Evolutionary conservation across 1,284 basidiomycete species (phyloP).

Genomic region (Rhodotorula sp.): DNA sequence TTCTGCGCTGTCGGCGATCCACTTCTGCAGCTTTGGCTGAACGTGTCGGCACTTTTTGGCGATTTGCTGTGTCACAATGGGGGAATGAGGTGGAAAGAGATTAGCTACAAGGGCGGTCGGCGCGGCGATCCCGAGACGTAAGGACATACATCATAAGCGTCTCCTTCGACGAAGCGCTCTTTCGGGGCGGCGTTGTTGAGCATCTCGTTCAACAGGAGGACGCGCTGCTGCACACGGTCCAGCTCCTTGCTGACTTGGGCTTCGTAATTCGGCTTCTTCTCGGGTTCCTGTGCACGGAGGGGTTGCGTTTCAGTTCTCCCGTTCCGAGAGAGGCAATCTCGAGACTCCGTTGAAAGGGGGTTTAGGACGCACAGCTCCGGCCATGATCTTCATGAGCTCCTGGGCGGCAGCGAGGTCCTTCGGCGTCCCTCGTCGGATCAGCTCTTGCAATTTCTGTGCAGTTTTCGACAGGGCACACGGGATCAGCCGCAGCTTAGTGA

Average conservation of each 20-base stretch:
- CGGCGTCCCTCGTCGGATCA: conserved; percentile 93
- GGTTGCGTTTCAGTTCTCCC: no score
- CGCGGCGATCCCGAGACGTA: not conserved
- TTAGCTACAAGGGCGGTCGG: no score
- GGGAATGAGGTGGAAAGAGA: no score
- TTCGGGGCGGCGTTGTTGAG: conserved; percentile 78
- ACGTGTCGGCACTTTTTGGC: conserved; percentile 76
- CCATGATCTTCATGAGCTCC: conserved; percentile 94
- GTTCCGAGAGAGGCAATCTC: not conserved
- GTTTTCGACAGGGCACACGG: not conserved
- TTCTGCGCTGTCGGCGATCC: conserved; percentile 88
- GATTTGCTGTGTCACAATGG: conserved; percentile 66
- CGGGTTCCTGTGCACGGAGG: conserved; percentile 63
- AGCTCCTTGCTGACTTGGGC: conserved; percentile 85
- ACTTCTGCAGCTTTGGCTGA: conserved; percentile 92
- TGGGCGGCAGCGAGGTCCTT: conserved; percentile 93
- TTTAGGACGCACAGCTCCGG: conserved; percentile 65
- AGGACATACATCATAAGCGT: conserved; percentile 79
- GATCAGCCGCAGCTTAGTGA: not conserved
- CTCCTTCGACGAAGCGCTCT: conserved; percentile 61
- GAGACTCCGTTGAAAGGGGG: not conserved
- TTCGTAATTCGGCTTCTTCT: conserved; percentile 87
- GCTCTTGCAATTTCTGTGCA: conserved; percentile 82
- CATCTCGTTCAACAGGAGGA: conserved; percentile 92
- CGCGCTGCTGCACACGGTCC: conserved; percentile 90